Evolutionary conservation across 2,329 filamentous ascomycete genomes (phyloP).

Genomic region (Venturia effusa): DNA sequence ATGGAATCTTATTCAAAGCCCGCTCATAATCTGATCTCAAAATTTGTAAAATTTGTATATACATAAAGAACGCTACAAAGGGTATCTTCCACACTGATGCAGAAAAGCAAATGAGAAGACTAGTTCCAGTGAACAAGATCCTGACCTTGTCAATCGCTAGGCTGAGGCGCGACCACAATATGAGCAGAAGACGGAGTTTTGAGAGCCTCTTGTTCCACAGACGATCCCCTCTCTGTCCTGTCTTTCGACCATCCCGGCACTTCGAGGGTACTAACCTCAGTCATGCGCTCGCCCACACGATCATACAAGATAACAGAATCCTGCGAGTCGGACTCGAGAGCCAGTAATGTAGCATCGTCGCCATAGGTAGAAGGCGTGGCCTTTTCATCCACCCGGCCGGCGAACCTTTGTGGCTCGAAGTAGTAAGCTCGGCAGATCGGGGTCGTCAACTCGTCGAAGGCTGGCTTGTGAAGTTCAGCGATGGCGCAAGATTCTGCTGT

Average conservation of each 20-base stretch:
- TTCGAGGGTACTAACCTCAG: background rate
- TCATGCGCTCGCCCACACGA: background rate
- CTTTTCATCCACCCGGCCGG: background rate
- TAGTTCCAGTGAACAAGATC: background rate
- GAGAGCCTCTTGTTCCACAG: background rate
- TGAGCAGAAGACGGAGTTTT: background rate
- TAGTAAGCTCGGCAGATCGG: background rate
- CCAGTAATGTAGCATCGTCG: background rate
- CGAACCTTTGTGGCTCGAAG: background rate
- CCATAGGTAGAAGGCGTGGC: background rate
- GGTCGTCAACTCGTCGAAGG: background rate
- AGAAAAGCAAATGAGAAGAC: background rate
- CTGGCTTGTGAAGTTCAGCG: background rate
- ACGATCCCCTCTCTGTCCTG: background rate
- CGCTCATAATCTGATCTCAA: background rate
- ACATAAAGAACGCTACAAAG: background rate
- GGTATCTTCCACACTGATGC: background rate
- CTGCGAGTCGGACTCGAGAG: background rate
- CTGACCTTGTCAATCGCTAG: background rate
- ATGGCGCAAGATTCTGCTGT: background rate
- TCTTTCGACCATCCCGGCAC: background rate
- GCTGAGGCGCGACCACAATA: background rate
- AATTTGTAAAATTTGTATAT: too few relatives aligned
- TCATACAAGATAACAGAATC: background rate
- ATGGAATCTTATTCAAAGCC: background rate